phyloP scores from a whole-genome alignment of 2,329 filamentous ascomycete species.

The Akanthomyces lecanii region DNA sequence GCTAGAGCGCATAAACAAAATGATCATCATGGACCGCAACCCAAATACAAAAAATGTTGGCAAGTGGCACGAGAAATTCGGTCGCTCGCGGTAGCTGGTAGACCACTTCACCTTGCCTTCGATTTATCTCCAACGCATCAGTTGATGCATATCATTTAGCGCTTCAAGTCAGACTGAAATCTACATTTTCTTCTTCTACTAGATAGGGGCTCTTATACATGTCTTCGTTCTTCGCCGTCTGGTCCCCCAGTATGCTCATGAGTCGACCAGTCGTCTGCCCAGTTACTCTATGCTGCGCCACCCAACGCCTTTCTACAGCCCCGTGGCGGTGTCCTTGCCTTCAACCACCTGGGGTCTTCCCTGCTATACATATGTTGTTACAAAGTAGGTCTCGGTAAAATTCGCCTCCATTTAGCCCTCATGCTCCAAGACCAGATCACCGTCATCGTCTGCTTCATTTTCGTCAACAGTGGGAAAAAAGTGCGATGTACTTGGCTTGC shows the following conservation, averaged over 20 bases:
- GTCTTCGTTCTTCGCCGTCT: no score
- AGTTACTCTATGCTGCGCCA: no score
- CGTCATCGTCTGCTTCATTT: constrained; percentile 35
- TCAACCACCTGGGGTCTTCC: neutral
- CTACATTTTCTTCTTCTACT: no score
- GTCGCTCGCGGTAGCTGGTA: constrained; percentile 35
- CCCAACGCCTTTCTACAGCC: no score
- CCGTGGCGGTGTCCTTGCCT: no score
- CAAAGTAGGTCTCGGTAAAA: neutral
- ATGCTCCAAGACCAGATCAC: constrained; percentile 17
- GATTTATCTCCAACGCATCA: neutral
- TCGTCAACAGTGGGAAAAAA: constrained; percentile 48
- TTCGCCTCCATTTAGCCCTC: neutral
- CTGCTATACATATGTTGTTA: neutral
- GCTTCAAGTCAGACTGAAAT: no score
- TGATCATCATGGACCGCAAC: constrained; percentile 29
- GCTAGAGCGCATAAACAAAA: constrained; percentile 52
- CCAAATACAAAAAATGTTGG: constrained; percentile 33
- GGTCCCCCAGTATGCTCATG: no score
- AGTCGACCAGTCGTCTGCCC: no score
- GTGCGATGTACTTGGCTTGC: constrained; percentile 34
- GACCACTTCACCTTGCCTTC: neutral
- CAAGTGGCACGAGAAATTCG: constrained; percentile 61
- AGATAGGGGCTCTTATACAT: no score
- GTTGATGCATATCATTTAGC: no score